These are phyloP conservation scores for Galium porrigens DNA, from an alignment of 305 asterid species.

Conservation along the genomic window DNA sequence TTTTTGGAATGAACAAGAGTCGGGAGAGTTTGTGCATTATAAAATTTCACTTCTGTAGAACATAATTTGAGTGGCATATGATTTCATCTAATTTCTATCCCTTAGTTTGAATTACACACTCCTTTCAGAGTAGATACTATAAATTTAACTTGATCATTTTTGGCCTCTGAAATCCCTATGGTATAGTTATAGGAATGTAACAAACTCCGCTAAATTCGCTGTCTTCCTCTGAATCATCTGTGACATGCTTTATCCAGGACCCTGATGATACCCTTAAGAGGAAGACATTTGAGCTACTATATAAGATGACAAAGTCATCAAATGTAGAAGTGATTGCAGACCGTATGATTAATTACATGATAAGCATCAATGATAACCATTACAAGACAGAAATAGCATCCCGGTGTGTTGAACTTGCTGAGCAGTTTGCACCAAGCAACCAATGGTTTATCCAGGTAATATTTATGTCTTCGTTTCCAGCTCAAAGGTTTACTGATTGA, in stretches of 20 bases:
- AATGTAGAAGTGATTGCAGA: constrained; percentile 94
- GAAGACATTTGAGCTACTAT: constrained; percentile 85
- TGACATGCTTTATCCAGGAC: constrained; percentile 40
- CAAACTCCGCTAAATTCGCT: background rate
- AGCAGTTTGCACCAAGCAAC: constrained; percentile 98
- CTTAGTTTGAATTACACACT: background rate
- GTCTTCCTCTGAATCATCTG: background rate
- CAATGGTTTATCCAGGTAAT: constrained; percentile 94
- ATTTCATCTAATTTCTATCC: background rate
- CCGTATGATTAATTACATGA: constrained; percentile 92
- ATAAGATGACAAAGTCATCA: constrained; percentile 95
- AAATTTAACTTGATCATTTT: no score
- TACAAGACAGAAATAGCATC: constrained; percentile 96
- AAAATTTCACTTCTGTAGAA: background rate
- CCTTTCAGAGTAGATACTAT: background rate
- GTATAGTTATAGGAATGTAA: background rate
- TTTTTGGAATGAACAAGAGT: background rate
- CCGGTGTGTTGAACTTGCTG: constrained; percentile 94
- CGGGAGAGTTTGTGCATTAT: background rate
- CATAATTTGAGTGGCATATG: background rate
- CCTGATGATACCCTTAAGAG: constrained; percentile 96
- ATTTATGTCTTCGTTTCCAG: constrained; percentile 3
- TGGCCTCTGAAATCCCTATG: no score
- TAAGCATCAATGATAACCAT: constrained; percentile 73
- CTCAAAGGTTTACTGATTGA: background rate